phyloP scores from a whole-genome alignment of 169 alveolate genomes.

The Babesia sp. region DNA sequence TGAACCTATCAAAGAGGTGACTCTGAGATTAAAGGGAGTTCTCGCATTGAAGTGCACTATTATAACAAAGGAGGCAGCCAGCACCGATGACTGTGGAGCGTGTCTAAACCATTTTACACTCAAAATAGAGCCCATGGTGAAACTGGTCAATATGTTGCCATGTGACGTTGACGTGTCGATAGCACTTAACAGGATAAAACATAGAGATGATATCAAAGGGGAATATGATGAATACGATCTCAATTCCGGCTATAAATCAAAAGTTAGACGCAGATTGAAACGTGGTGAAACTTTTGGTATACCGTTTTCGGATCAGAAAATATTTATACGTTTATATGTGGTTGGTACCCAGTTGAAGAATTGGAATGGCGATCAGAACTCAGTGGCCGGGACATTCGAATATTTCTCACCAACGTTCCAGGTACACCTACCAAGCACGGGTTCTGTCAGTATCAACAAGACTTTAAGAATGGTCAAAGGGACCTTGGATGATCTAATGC shows the following conservation, averaged over 20 bases:
- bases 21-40: constrained; percentile 9
- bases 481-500: background rate
- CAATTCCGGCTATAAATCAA: background rate
- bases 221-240: background rate
- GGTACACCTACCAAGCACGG: constrained; percentile 4
- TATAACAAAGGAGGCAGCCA: constrained; percentile 16
- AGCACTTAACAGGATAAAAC: background rate
- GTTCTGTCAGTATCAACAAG: constrained; percentile 14
- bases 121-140: constrained; percentile 54
- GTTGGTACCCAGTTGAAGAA: constrained; percentile 33
- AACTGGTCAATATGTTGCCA: constrained; percentile 52
- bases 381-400: constrained; percentile 2
- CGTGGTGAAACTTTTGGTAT: constrained; percentile 47
- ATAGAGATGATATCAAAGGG: background rate
- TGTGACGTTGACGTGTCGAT: constrained; percentile 23
- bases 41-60: constrained; percentile 30
- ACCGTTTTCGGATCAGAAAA: constrained; percentile 44
- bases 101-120: constrained; percentile 30
- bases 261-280: constrained; percentile 15
- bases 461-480: constrained; percentile 2
- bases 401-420: constrained; percentile 24
- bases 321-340: constrained; percentile 37
- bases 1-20: constrained; percentile 8
- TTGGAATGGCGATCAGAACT: background rate
- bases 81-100: constrained; percentile 32